Evolutionary conservation across 306 rosid species (phyloP).

Genomic region (Casuarina equisetifolia): DNA sequence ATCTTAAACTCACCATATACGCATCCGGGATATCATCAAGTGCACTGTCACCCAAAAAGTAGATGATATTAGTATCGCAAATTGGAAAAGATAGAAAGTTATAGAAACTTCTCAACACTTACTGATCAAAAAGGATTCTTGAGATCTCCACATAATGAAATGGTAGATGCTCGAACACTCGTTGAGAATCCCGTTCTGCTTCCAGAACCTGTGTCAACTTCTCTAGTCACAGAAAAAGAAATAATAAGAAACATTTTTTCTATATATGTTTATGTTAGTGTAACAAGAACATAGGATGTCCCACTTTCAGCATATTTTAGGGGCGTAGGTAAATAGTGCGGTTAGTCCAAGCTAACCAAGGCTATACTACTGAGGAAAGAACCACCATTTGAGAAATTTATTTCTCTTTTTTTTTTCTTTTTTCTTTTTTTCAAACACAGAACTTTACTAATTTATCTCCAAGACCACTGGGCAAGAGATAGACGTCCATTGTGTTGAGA

Average conservation of each 20-base stretch:
- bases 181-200: constrained; percentile 84
- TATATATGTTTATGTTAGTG: background rate
- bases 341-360: background rate
- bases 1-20: constrained; percentile 70
- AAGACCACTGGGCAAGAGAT: background rate
- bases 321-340: no score
- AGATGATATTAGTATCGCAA: constrained; percentile 16
- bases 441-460: background rate
- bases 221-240: constrained; percentile 48
- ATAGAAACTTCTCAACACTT: constrained; percentile 33
- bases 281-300: background rate
- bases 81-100: constrained; percentile 16
- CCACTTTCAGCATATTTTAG: background rate
- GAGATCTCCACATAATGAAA: constrained; percentile 96
- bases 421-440: no score
- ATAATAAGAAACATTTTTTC: constrained; percentile 12
- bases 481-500: background rate
- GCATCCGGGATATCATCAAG: constrained; percentile 72
- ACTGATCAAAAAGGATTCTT: constrained; percentile 73
- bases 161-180: constrained; percentile 79
- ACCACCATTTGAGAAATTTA: background rate
- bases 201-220: constrained; percentile 85
- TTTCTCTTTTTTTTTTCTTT: background rate
- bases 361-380: background rate
- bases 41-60: constrained; percentile 55